Evolutionary conservation across 768 basidiomycete genomes (phyloP).

Genomic region (Suillus variegatus): DNA sequence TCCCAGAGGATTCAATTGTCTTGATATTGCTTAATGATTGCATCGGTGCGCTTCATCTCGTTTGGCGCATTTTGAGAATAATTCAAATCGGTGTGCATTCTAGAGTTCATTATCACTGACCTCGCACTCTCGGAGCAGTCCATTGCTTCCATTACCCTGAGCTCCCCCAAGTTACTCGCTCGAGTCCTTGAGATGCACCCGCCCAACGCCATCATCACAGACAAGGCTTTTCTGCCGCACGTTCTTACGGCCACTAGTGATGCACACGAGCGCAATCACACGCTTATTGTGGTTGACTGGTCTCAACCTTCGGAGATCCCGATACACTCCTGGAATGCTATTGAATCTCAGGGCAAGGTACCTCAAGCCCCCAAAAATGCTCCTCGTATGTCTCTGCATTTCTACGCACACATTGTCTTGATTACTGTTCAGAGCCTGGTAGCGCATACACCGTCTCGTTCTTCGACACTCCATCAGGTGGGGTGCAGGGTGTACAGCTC

Average conservation of each 20-base stretch:
- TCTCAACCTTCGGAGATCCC: background rate
- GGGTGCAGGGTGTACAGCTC: conserved; percentile 61
- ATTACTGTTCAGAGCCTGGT: conserved; percentile 30
- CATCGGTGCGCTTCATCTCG: conserved; percentile 50
- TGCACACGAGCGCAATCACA: conserved; percentile 49
- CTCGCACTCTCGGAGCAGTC: conserved; percentile 74
- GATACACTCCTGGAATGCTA: conserved; percentile 58
- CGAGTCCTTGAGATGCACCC: conserved; percentile 63
- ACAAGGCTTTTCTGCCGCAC: conserved; percentile 62
- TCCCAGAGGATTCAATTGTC: conserved; percentile 63
- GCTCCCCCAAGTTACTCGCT: conserved; percentile 61
- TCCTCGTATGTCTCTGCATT: conserved; percentile 48
- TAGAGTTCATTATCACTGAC: conserved; percentile 81
- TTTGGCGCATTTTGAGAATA: background rate
- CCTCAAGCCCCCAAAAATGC: conserved; percentile 42
- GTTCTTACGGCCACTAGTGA: conserved; percentile 77
- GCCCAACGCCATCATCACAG: conserved; percentile 74
- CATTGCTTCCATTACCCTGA: conserved; percentile 66
- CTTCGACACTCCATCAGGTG: conserved; percentile 53
- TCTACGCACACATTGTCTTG: background rate
- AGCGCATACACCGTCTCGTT: conserved; percentile 73
- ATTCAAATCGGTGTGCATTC: conserved; percentile 6
- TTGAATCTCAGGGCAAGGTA: conserved; percentile 65
- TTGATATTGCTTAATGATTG: conserved; percentile 79
- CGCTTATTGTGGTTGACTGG: conserved; percentile 75